phyloP scores from a whole-genome alignment of 2,329 filamentous ascomycete genomes.

The Allantophomopsis cytisporea region DNA sequence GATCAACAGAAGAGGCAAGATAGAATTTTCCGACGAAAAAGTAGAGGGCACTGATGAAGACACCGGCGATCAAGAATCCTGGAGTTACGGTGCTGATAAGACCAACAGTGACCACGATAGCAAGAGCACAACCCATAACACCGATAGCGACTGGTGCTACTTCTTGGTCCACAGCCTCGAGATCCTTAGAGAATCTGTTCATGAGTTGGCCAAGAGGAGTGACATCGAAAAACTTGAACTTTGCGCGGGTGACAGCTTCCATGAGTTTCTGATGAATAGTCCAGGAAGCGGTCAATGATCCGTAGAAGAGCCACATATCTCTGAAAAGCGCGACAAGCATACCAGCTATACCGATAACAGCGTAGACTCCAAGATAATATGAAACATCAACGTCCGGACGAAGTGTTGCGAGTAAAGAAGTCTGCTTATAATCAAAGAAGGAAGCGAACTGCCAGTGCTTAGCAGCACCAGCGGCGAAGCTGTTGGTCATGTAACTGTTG shows the following conservation, averaged over 20 bases:
- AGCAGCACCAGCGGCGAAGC: conserved; percentile 13
- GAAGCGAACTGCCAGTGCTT: conserved; percentile 14
- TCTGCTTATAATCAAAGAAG: conserved; percentile 17
- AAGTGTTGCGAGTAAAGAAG: conserved; percentile 14
- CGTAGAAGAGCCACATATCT: conserved; percentile 83
- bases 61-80: conserved; percentile 72
- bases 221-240: conserved; percentile 95
- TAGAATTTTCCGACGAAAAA: conserved; percentile 78
- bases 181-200: conserved; percentile 97
- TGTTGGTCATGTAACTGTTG: conserved; percentile 5
- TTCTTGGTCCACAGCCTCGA: conserved; percentile 91
- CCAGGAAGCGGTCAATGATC: conserved; percentile 78
- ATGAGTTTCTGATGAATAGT: conserved; percentile 72
- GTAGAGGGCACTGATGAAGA: conserved; percentile 77
- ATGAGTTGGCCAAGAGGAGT: conserved; percentile 93
- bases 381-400: conserved; percentile 54
- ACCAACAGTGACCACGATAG: conserved; percentile 70
- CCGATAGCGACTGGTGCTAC: conserved; percentile 83
- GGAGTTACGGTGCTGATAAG: conserved; percentile 85
- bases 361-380: conserved; percentile 80
- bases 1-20: conserved; percentile 79
- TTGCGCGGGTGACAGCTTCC: conserved; percentile 67
- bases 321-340: conserved; percentile 70
- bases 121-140: conserved; percentile 49
- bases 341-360: conserved; percentile 62